Evolutionary conservation across 257 asterid genomes (phyloP).

Genomic region (Solanum dulcamara): DNA sequence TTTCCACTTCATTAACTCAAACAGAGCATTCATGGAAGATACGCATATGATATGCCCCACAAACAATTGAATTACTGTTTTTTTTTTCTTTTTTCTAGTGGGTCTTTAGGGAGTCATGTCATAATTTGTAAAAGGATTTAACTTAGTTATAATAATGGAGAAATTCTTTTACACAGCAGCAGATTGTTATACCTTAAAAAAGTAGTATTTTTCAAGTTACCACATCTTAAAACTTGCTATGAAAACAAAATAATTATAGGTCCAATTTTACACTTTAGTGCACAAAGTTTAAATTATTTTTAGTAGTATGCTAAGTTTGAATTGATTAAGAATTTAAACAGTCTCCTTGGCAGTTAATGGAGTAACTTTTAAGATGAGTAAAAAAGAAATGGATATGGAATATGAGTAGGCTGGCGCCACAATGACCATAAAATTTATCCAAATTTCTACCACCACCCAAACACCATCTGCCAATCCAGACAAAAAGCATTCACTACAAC

Average conservation of each 20-base stretch:
- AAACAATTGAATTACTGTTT: neutral
- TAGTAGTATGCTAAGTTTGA: neutral
- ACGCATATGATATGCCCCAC: neutral
- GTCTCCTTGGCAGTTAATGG: neutral
- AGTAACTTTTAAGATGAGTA: neutral
- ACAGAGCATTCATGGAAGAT: too few relatives aligned
- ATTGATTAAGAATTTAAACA: neutral
- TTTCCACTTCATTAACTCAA: too few relatives aligned
- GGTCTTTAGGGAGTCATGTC: too few relatives aligned
- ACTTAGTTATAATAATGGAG: too few relatives aligned
- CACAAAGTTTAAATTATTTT: neutral
- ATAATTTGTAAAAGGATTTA: too few relatives aligned
- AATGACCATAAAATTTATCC: conserved; percentile 25
- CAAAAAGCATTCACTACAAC: neutral
- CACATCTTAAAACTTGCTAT: too few relatives aligned
- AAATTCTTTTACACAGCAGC: too few relatives aligned
- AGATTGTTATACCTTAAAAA: too few relatives aligned
- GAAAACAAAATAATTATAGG: too few relatives aligned
- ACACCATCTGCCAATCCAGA: conserved; percentile 3
- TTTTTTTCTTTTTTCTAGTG: too few relatives aligned
- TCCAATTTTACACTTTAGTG: neutral
- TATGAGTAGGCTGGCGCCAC: neutral
- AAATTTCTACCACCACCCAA: conserved; percentile 61
- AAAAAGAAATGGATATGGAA: neutral
- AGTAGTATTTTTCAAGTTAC: too few relatives aligned